Percentiles rank a stretch among this genome's conserved stretches.
These are phyloP conservation scores for Phialemonium atrogriseum DNA, from an alignment of 2,329 filamentous ascomycete genomes.

Conservation along the genomic window DNA sequence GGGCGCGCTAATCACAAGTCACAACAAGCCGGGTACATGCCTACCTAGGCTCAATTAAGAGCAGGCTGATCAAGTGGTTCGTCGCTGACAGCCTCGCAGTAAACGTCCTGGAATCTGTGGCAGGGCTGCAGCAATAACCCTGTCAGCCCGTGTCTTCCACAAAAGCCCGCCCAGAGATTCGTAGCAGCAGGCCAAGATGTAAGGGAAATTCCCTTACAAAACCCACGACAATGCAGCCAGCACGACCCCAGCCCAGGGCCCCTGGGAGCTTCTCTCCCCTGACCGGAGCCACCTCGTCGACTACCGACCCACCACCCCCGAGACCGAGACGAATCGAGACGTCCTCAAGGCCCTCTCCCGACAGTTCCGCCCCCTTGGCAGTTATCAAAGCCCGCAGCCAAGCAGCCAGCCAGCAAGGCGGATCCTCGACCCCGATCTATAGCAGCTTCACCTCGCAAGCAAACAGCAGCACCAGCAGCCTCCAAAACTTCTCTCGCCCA, in stretches of 20 bases:
- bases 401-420: slow-evolving; percentile 18
- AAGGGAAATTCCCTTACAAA: too few relatives aligned
- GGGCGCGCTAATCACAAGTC: too few relatives aligned
- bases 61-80: too few relatives aligned
- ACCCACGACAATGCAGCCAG: slow-evolving; percentile 9
- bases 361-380: slow-evolving; percentile 33
- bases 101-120: too few relatives aligned
- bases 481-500: slow-evolving; percentile 53
- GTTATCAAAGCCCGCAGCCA: slow-evolving; percentile 37
- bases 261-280: slow-evolving; percentile 51
- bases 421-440: slow-evolving; percentile 37
- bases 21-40: too few relatives aligned
- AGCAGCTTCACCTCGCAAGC: slow-evolving; percentile 36
- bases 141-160: too few relatives aligned
- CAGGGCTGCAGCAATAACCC: too few relatives aligned
- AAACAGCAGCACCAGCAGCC: slow-evolving; percentile 38
- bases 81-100: too few relatives aligned
- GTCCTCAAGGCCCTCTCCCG: slow-evolving; percentile 34
- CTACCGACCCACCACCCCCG: slow-evolving; percentile 21
- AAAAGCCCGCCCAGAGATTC: too few relatives aligned
- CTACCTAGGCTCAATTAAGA: too few relatives aligned
- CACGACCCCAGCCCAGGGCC: slow-evolving; percentile 26
- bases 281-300: slow-evolving; percentile 24
- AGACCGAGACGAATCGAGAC: slow-evolving; percentile 35
- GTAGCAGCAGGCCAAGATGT: slow-evolving; percentile 29